These are phyloP conservation scores for Suillus plorans DNA, from an alignment of 768 basidiomycete species.

Conservation along the genomic window DNA sequence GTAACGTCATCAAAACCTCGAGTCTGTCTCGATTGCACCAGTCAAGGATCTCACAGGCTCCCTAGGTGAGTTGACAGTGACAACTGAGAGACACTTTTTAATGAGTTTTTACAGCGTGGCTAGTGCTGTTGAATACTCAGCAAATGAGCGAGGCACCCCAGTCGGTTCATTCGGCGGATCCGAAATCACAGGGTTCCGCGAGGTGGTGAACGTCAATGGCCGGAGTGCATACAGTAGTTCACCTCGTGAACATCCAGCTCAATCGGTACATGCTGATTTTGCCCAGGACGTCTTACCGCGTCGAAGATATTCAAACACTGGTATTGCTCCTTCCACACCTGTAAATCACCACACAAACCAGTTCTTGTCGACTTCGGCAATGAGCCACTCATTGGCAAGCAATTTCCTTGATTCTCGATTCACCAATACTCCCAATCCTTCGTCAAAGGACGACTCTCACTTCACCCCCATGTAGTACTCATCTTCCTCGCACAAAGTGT, in stretches of 20 bases:
- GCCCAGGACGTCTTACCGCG: background rate
- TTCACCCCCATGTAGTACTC: background rate
- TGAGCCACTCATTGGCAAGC: too few species aligned
- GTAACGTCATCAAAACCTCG: background rate
- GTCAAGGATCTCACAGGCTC: background rate
- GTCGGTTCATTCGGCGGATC: background rate
- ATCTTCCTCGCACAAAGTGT: background rate
- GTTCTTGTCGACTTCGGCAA: background rate
- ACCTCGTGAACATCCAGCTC: background rate
- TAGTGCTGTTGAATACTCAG: background rate
- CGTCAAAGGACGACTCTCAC: background rate
- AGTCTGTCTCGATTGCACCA: background rate
- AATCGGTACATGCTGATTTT: background rate
- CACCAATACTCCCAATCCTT: background rate
- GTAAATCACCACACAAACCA: background rate
- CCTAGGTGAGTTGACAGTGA: background rate
- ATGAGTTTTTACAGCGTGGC: background rate
- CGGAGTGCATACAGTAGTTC: background rate
- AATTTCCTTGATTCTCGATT: background rate
- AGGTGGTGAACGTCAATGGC: background rate
- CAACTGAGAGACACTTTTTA: background rate
- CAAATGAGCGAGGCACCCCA: background rate
- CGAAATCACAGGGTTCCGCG: background rate
- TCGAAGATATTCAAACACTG: background rate
- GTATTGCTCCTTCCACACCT: background rate